Evolutionary conservation across 2,329 filamentous ascomycete species (phyloP).

Genomic region (Fonsecaea pedrosoi): DNA sequence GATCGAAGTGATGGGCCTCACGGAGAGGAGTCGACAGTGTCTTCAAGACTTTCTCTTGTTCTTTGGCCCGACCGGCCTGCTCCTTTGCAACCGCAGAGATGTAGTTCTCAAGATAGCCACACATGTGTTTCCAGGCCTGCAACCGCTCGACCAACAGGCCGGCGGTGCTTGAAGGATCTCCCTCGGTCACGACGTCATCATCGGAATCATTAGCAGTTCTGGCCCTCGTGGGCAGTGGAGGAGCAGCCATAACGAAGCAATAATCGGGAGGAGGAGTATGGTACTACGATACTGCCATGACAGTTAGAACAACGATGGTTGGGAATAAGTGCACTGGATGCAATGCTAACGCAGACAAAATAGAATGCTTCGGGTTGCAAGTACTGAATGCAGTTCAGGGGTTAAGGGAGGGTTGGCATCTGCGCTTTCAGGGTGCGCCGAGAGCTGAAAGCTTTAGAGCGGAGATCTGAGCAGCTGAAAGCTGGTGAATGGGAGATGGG

Average conservation of each 20-base stretch:
- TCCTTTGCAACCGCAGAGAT: conserved; percentile 83
- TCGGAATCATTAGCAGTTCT: conserved; percentile 45
- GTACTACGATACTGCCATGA: conserved; percentile 33
- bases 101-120: conserved; percentile 90
- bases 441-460: not conserved
- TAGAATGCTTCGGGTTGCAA: not conserved
- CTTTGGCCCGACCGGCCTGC: conserved; percentile 83
- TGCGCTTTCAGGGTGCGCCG: not conserved
- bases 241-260: conserved; percentile 30
- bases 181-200: conserved; percentile 66
- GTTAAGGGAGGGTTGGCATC: not conserved
- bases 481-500: no score
- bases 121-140: conserved; percentile 94
- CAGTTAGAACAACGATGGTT: conserved; percentile 16
- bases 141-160: conserved; percentile 84
- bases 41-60: conserved; percentile 89
- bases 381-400: not conserved
- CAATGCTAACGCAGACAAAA: conserved; percentile 5
- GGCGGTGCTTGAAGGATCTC: conserved; percentile 72
- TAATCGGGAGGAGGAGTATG: conserved; percentile 31
- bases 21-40: conserved; percentile 83
- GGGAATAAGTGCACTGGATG: conserved; percentile 6
- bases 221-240: conserved; percentile 27
- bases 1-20: conserved; percentile 92
- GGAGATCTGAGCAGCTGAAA: no score